A percentile compares a stretch with the other conserved stretches of the same genome.
Evolutionary conservation across 2,329 filamentous ascomycete genomes (phyloP).

Genomic region (Rhexocercosporidium sp.): DNA sequence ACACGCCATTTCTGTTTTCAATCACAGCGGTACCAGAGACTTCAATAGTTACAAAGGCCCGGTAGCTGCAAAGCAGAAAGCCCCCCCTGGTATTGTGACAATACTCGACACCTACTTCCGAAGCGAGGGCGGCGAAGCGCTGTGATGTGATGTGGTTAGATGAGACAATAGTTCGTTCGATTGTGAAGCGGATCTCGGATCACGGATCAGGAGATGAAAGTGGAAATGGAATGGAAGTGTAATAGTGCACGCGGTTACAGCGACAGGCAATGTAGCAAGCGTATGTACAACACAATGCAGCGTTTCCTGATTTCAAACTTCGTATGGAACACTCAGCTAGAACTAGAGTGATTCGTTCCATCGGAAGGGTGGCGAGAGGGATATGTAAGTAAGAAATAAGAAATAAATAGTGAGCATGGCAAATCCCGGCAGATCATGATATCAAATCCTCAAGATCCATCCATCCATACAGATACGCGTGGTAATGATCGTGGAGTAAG

Average conservation of each 20-base stretch:
- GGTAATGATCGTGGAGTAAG: conserved; percentile 1
- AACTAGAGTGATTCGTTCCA: neutral
- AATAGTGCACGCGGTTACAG: neutral
- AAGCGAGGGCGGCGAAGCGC: neutral
- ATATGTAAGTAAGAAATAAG: neutral
- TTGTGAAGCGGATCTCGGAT: neutral
- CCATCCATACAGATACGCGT: neutral
- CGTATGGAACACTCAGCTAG: neutral
- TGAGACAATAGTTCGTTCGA: neutral
- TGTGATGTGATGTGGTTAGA: conserved; percentile 1
- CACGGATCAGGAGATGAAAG: neutral
- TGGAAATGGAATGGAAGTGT: neutral
- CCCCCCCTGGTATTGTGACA: neutral
- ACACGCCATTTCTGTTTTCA: neutral
- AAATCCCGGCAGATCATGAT: neutral
- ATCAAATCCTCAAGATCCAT: neutral
- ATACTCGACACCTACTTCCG: neutral
- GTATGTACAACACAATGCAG: neutral
- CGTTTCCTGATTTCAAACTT: neutral
- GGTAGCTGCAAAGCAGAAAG: neutral
- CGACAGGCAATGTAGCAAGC: neutral
- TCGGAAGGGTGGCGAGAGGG: neutral
- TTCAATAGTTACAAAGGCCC: neutral
- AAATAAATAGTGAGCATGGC: neutral
- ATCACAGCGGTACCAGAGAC: conserved; percentile 1